Conservation (phyloP, 1,284 basidiomycete species). For the Naganishia albida region DNA sequence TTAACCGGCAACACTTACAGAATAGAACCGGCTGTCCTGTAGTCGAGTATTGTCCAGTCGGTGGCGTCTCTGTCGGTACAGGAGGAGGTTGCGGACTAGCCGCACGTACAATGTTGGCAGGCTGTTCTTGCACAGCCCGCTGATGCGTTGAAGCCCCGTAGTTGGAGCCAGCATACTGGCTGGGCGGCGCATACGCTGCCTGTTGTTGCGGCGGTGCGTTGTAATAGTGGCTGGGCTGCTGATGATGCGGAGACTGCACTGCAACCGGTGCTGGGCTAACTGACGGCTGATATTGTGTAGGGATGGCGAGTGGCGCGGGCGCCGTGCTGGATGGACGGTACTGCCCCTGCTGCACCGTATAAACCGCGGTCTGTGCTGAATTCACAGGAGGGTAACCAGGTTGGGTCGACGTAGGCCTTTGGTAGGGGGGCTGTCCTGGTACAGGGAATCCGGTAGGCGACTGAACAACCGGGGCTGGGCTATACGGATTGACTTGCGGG, state of each 20-base stretch:
- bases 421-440: slow-evolving; percentile 9
- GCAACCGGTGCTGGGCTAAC: slow-evolving; percentile 18
- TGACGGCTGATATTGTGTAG: slow-evolving; percentile 2
- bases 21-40: slow-evolving; percentile 52
- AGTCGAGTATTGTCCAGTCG: slow-evolving; percentile 53
- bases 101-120: slow-evolving; percentile 27
- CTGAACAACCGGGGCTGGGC: background rate
- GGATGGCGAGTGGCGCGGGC: slow-evolving; percentile 20
- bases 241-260: slow-evolving; percentile 23
- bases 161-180: slow-evolving; percentile 39
- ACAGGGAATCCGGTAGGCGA: slow-evolving; percentile 19
- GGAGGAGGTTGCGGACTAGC: slow-evolving; percentile 49
- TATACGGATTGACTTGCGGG: slow-evolving; percentile 4
- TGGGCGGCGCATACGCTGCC: slow-evolving; percentile 33
- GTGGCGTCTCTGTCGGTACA: slow-evolving; percentile 46
- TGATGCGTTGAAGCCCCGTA: slow-evolving; percentile 36
- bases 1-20: slow-evolving; percentile 51
- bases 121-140: slow-evolving; percentile 9
- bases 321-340: slow-evolving; percentile 32
- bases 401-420: slow-evolving; percentile 17
- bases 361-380: slow-evolving; percentile 35
- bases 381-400: slow-evolving; percentile 4
- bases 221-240: slow-evolving; percentile 22
- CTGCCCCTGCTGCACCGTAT: slow-evolving; percentile 29
- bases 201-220: slow-evolving; percentile 19